These are phyloP conservation scores for Nannochloris sp. DNA, from an alignment of 139 green algal species.

Conservation along the genomic window DNA sequence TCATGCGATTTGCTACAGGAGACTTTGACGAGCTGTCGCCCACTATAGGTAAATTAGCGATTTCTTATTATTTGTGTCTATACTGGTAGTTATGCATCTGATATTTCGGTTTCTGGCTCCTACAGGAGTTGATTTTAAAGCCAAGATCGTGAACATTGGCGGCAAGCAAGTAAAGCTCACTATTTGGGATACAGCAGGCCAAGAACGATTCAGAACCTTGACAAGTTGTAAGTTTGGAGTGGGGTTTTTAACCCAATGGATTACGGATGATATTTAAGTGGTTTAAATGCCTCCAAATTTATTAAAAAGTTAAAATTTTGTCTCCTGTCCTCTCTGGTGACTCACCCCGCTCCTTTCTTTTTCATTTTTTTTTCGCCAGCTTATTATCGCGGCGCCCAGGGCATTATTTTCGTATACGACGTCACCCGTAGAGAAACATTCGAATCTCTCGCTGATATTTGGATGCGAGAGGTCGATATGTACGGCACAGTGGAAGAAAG, in stretches of 20 bases:
- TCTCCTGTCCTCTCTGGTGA: no score
- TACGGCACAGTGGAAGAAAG: constrained; percentile 83
- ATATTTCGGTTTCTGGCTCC: no score
- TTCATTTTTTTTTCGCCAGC: constrained; percentile 9
- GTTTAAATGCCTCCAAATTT: no score
- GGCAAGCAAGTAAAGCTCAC: constrained; percentile 84
- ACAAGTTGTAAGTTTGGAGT: constrained; percentile 59
- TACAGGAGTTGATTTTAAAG: constrained; percentile 92
- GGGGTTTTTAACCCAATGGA: not conserved
- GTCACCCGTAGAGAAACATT: constrained; percentile 87
- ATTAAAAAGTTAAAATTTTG: no score
- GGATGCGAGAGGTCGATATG: constrained; percentile 91
- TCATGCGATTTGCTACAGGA: constrained; percentile 80
- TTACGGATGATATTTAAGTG: not conserved
- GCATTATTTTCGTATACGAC: constrained; percentile 87
- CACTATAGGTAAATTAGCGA: constrained; percentile 59
- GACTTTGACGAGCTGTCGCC: constrained; percentile 74
- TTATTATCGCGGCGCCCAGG: constrained; percentile 92
- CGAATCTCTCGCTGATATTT: constrained; percentile 73
- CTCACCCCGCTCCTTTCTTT: no score
- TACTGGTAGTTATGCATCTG: no score
- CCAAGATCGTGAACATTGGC: constrained; percentile 78
- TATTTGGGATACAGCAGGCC: constrained; percentile 85
- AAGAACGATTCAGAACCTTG: constrained; percentile 93
- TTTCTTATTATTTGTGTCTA: no score